Evolutionary conservation across 495 filamentous ascomycete genomes (phyloP).

Genomic region (Neurospora sp.): DNA sequence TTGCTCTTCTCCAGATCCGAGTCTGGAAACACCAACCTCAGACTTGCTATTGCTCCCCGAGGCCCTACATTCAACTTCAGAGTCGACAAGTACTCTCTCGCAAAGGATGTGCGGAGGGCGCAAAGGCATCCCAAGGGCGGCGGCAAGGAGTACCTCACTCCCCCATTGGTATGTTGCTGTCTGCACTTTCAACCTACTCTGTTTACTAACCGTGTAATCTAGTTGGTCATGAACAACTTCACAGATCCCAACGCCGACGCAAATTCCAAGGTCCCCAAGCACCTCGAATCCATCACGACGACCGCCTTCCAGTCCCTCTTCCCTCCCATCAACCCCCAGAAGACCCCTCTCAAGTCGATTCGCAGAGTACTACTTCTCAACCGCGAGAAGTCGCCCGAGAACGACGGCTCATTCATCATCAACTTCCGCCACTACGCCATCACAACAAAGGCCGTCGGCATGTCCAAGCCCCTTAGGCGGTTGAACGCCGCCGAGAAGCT

Average conservation of each 20-base stretch:
- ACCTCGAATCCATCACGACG: constrained; percentile 87
- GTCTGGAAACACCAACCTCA: constrained; percentile 84
- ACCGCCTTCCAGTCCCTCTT: constrained; percentile 95
- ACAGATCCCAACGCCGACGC: constrained; percentile 55
- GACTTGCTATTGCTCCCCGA: constrained; percentile 77
- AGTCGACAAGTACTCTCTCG: constrained; percentile 92
- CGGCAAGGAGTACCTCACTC: constrained; percentile 69
- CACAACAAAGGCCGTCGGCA: constrained; percentile 70
- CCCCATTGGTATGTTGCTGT: constrained; percentile 53
- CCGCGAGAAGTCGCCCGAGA: constrained; percentile 49
- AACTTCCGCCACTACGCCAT: constrained; percentile 94
- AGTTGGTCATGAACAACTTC: constrained; percentile 99
- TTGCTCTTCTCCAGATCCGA: constrained; percentile 87
- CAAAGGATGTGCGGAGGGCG: constrained; percentile 75
- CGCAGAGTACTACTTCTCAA: constrained; percentile 84
- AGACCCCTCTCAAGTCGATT: constrained; percentile 78
- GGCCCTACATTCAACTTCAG: constrained; percentile 90
- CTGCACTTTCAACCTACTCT: not conserved
- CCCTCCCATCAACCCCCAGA: constrained; percentile 88
- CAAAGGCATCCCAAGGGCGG: constrained; percentile 72
- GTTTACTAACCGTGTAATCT: constrained; percentile 10
- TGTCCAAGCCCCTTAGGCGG: constrained; percentile 72
- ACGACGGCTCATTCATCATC: constrained; percentile 67
- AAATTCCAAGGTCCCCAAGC: constrained; percentile 57
- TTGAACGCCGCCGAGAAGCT: constrained; percentile 80